Evolutionary conservation across 768 basidiomycete genomes (phyloP).

Genomic region (Lentinula raphanica): DNA sequence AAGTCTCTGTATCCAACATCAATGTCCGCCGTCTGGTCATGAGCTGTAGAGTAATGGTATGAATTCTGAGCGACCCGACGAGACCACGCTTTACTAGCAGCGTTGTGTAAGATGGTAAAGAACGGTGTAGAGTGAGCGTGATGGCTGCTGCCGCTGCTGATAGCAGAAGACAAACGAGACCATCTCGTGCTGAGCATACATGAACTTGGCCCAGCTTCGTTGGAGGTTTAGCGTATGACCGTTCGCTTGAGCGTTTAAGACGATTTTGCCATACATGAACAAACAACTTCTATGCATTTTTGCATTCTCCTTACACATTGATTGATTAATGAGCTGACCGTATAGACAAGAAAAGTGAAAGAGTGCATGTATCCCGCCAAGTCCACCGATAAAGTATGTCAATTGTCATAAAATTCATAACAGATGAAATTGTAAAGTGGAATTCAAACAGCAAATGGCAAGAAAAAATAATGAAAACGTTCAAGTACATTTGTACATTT

Average conservation of each 20-base stretch:
- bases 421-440: background rate
- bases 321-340: background rate
- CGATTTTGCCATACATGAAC: background rate
- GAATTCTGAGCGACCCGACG: slow-evolving; percentile 39
- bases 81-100: slow-evolving; percentile 16
- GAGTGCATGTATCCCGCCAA: background rate
- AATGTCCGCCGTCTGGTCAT: background rate
- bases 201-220: slow-evolving; percentile 20
- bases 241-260: background rate
- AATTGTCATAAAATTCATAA: background rate
- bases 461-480: no score
- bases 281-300: background rate
- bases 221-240: background rate
- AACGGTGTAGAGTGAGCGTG: slow-evolving; percentile 10
- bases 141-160: background rate
- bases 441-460: background rate
- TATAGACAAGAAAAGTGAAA: background rate
- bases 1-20: slow-evolving; percentile 15
- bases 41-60: background rate
- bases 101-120: slow-evolving; percentile 15
- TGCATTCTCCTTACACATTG: background rate
- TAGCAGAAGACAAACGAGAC: slow-evolving; percentile 7
- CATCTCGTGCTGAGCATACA: slow-evolving; percentile 37
- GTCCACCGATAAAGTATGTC: background rate
- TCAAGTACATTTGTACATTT: background rate